Evolutionary conservation across 495 filamentous ascomycete genomes (phyloP).

Genomic region (Pyrenula massariospora): DNA sequence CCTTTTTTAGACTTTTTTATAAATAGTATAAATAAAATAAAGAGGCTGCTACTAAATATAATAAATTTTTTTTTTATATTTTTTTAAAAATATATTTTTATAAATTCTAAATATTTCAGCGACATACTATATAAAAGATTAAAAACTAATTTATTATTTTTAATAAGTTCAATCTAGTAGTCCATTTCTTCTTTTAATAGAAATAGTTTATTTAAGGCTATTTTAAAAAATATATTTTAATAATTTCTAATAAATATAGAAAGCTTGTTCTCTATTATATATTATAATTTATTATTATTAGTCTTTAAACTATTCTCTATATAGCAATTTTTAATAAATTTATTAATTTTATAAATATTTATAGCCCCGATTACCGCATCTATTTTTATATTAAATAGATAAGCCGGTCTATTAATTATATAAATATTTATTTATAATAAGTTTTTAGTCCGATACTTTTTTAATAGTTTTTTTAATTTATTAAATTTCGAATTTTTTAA

Average conservation of each 20-base stretch:
- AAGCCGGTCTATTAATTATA: neutral
- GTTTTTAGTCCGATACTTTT: neutral
- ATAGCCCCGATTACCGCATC: neutral
- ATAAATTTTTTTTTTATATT: neutral
- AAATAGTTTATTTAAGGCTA: neutral
- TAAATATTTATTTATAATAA: neutral
- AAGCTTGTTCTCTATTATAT: neutral
- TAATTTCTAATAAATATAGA: neutral
- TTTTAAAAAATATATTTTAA: neutral
- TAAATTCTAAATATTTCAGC: neutral
- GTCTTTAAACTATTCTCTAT: neutral
- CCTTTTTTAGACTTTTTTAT: neutral
- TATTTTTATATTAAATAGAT: neutral
- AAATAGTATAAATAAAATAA: neutral
- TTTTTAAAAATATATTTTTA: neutral
- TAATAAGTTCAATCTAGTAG: neutral
- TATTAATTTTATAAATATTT: neutral
- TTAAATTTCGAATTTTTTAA: neutral
- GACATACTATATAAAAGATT: neutral
- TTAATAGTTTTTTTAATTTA: neutral
- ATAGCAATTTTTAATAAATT: neutral
- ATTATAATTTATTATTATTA: neutral
- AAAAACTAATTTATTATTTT: neutral
- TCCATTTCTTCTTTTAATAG: neutral
- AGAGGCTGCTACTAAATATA: neutral